Percentiles rank a stretch among this genome's conserved stretches.
Conservation (phyloP, 306 rosid genomes). For the Purshia tridentata region DNA sequence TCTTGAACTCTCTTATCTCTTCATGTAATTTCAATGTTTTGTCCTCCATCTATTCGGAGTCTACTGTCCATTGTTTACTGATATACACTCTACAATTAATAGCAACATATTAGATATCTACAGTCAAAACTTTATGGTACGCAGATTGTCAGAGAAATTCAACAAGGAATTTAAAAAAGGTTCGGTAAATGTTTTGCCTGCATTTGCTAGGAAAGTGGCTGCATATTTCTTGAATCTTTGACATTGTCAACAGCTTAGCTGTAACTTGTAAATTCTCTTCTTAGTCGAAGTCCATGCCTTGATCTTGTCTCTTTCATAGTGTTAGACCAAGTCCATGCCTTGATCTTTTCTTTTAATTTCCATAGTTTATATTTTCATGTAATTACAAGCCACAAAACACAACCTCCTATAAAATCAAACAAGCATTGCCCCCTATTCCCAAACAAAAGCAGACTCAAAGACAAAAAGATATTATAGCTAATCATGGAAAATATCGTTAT, state of each 20-base stretch:
- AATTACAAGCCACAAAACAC: neutral
- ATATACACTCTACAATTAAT: too few relatives aligned
- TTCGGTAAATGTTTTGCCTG: too few relatives aligned
- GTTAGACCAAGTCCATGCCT: neutral
- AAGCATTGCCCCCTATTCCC: neutral
- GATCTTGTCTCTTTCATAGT: neutral
- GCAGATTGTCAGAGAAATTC: too few relatives aligned
- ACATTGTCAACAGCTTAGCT: neutral
- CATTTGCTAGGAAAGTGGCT: too few relatives aligned
- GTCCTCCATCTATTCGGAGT: too few relatives aligned
- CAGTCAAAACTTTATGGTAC: too few relatives aligned
- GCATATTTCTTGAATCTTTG: too few relatives aligned
- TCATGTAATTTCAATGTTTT: too few relatives aligned
- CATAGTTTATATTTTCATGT: neutral
- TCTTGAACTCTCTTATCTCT: too few relatives aligned
- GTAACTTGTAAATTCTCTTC: neutral
- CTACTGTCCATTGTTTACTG: too few relatives aligned
- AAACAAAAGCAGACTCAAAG: neutral
- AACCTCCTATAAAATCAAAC: neutral
- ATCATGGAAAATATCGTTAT: neutral
- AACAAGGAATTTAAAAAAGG: too few relatives aligned
- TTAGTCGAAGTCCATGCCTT: neutral
- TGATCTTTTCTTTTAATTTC: neutral
- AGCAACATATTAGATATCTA: too few relatives aligned
- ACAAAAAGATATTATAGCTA: neutral